Evolutionary conservation across 148 eudicot genomes (phyloP).

Genomic region (Rhododendron ovatum): DNA sequence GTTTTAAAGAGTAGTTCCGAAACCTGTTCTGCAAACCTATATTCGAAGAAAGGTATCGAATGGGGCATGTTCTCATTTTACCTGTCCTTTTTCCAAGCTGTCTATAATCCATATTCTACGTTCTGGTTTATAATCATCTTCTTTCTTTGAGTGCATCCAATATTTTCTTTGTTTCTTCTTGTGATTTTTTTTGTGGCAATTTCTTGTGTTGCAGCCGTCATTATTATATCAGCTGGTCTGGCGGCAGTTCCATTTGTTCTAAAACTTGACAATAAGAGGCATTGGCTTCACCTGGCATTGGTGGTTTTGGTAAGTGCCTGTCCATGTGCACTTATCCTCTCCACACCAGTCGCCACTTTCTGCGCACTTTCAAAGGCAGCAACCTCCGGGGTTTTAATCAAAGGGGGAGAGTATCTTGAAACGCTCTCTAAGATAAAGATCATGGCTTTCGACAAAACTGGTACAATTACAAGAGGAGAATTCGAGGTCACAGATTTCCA

Average conservation of each 20-base stretch:
- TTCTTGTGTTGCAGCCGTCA: conserved; percentile 43
- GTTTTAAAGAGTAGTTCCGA: neutral
- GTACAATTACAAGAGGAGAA: conserved; percentile 87
- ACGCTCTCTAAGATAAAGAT: conserved; percentile 60
- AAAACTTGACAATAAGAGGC: conserved; percentile 36
- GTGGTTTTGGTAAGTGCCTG: conserved; percentile 92
- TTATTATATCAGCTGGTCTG: conserved; percentile 52
- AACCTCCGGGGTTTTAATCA: conserved; percentile 65
- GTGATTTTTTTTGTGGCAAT: neutral
- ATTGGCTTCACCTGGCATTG: conserved; percentile 70
- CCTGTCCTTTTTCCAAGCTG: neutral
- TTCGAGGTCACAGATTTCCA: conserved; percentile 47
- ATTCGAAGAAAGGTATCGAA: neutral
- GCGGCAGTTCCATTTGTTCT: conserved; percentile 55
- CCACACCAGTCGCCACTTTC: conserved; percentile 91
- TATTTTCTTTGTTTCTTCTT: neutral
- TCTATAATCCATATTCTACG: neutral
- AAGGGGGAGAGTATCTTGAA: conserved; percentile 89
- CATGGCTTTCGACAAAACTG: conserved; percentile 90
- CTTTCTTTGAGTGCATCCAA: neutral
- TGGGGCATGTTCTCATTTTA: neutral
- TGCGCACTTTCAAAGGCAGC: conserved; percentile 93
- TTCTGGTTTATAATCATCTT: neutral
- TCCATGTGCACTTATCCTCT: conserved; percentile 91
- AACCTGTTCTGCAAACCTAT: neutral